Evolutionary conservation across 2,329 filamentous ascomycete species (phyloP).

Genomic region (Trichoderma sp.): DNA sequence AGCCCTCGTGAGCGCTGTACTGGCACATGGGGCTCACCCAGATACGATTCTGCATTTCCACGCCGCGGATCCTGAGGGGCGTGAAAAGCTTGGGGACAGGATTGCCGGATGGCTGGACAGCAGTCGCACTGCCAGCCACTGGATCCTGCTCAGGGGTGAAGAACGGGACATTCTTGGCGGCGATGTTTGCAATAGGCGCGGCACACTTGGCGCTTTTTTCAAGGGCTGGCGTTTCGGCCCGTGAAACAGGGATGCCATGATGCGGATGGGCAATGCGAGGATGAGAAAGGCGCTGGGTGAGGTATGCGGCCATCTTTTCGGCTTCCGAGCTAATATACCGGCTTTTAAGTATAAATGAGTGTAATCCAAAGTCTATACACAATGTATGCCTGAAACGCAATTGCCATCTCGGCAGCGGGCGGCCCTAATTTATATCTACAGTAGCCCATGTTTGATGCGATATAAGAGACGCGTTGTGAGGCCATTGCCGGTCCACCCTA

Average conservation of each 20-base stretch:
- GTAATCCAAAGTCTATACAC: not conserved
- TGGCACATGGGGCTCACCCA: slow-evolving; percentile 52
- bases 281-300: slow-evolving; percentile 9
- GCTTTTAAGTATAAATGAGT: not conserved
- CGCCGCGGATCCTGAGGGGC: slow-evolving; percentile 51
- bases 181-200: slow-evolving; percentile 34
- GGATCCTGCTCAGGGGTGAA: slow-evolving; percentile 53
- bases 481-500: not conserved
- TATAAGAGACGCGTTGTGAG: not conserved
- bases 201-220: slow-evolving; percentile 17
- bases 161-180: slow-evolving; percentile 45
- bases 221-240: not conserved
- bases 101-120: not conserved
- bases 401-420: not conserved
- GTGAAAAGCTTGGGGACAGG: slow-evolving; percentile 50
- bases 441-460: not conserved
- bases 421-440: not conserved
- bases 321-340: not conserved
- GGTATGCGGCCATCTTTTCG: slow-evolving; percentile 16
- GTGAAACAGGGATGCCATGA: slow-evolving; percentile 16
- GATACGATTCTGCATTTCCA: slow-evolving; percentile 51
- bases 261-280: slow-evolving; percentile 17
- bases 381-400: not conserved
- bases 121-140: slow-evolving; percentile 44
- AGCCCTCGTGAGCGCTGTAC: slow-evolving; percentile 52